phyloP scores from a whole-genome alignment of 2,329 filamentous ascomycete species.

The Monosporascus sp. region DNA sequence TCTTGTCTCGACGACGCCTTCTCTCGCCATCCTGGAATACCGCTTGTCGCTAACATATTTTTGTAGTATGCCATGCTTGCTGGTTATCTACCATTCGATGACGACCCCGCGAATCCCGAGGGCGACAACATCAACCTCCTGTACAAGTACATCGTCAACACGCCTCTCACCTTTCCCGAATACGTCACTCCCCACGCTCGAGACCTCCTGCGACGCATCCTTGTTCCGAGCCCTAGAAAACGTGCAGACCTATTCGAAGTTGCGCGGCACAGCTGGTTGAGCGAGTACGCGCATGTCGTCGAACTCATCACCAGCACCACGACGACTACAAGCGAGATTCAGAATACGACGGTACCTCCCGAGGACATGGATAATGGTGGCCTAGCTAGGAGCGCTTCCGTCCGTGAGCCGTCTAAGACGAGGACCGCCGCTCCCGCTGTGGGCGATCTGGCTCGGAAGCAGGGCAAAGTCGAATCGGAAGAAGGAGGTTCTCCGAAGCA shows the following conservation, averaged over 20 bases:
- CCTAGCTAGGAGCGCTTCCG: conserved; percentile 83
- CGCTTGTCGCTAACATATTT: conserved; percentile 17
- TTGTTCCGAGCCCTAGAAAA: conserved; percentile 92
- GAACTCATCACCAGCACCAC: conserved; percentile 96
- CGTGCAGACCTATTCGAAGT: conserved; percentile 96
- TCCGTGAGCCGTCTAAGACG: conserved; percentile 76
- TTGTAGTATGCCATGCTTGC: conserved; percentile 96
- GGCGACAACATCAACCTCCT: conserved; percentile 98
- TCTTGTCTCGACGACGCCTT: conserved; percentile 12
- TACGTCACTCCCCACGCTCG: conserved; percentile 96
- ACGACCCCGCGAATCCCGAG: conserved; percentile 96
- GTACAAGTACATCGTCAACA: conserved; percentile 99
- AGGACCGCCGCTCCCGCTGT: conserved; percentile 47
- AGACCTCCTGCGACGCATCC: conserved; percentile 84
- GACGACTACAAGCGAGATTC: conserved; percentile 79
- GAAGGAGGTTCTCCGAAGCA: conserved; percentile 52
- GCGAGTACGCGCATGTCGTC: conserved; percentile 93
- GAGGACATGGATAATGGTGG: conserved; percentile 54
- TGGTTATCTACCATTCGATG: conserved; percentile 94
- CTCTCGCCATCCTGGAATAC: neutral
- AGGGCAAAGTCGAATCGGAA: conserved; percentile 67
- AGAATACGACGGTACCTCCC: conserved; percentile 65
- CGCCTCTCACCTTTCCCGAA: conserved; percentile 94
- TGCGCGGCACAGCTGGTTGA: conserved; percentile 94
- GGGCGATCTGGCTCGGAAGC: conserved; percentile 65